Evolutionary conservation across 2,329 filamentous ascomycete genomes (phyloP).

Genomic region (Trichophyton simii): DNA sequence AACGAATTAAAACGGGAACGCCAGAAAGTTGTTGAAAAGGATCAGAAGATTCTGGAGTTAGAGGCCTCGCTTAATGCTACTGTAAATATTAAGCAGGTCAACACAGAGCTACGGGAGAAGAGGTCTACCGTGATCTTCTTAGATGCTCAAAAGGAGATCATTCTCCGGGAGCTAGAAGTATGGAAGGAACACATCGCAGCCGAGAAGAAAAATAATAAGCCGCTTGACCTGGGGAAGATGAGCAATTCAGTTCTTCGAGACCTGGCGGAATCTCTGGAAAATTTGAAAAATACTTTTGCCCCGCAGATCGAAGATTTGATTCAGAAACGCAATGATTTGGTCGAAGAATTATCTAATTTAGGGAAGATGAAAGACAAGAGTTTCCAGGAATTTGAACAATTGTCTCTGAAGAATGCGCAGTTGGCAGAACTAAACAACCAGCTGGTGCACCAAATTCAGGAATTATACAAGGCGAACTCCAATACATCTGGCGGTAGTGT

Average conservation of each 20-base stretch:
- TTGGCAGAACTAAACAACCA: conserved; percentile 92
- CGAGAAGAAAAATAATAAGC: conserved; percentile 69
- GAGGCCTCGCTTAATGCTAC: conserved; percentile 46
- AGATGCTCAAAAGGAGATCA: conserved; percentile 89
- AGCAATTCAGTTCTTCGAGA: conserved; percentile 51
- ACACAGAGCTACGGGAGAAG: conserved; percentile 82
- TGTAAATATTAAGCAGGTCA: conserved; percentile 58
- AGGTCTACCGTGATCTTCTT: conserved; percentile 88
- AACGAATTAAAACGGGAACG: conserved; percentile 72
- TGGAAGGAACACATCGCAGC: conserved; percentile 77
- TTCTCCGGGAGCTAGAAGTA: conserved; percentile 81
- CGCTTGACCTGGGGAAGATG: conserved; percentile 63
- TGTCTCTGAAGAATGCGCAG: conserved; percentile 89
- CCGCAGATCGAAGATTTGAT: conserved; percentile 74
- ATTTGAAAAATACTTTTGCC: conserved; percentile 67
- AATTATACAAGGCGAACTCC: conserved; percentile 72
- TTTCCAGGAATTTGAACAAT: conserved; percentile 86
- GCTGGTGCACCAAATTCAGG: conserved; percentile 85
- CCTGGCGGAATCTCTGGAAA: conserved; percentile 49
- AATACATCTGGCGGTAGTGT: conserved; percentile 28
- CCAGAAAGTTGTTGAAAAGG: conserved; percentile 71
- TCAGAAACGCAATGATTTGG: conserved; percentile 67
- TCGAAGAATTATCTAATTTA: conserved; percentile 73
- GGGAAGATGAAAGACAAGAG: conserved; percentile 82
- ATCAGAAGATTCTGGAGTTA: conserved; percentile 75